Conservation (phyloP, 1,284 basidiomycete species). For the Trichosporon sp. region DNA sequence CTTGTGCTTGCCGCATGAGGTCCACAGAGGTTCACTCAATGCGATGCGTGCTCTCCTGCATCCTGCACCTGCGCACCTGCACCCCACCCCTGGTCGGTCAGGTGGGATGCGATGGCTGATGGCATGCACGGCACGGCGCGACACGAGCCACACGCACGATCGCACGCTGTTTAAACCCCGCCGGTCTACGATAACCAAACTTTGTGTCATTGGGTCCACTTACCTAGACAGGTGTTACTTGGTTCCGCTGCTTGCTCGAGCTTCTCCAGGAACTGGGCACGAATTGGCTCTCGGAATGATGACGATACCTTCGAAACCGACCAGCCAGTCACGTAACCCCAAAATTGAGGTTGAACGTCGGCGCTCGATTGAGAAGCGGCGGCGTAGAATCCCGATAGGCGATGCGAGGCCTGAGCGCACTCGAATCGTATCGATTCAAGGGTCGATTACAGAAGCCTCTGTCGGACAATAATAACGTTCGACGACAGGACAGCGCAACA, state of each 20-base stretch:
- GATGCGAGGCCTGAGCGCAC: conserved; percentile 7
- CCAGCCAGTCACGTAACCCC: conserved; percentile 10
- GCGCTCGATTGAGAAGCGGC: not conserved
- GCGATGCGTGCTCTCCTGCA: not conserved
- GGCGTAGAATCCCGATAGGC: not conserved
- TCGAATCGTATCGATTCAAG: conserved; percentile 10
- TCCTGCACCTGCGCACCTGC: no score
- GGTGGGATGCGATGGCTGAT: conserved; percentile 12
- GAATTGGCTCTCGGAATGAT: conserved; percentile 17
- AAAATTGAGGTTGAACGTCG: not conserved
- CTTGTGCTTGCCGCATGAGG: not conserved
- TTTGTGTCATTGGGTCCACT: conserved; percentile 16
- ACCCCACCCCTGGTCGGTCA: not conserved
- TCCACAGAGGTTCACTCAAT: not conserved
- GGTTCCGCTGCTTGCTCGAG: not conserved
- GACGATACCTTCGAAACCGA: conserved; percentile 3
- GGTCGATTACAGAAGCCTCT: not conserved
- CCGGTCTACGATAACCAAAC: conserved; percentile 19
- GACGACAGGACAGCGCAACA: not conserved
- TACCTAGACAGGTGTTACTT: conserved; percentile 15
- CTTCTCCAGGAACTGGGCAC: conserved; percentile 15
- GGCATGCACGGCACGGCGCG: conserved; percentile 3
- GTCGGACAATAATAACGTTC: conserved; percentile 16
- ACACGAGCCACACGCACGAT: not conserved
- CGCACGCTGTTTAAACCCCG: conserved; percentile 15